Percentiles rank a stretch among this genome's conserved stretches.
Conservation (phyloP, 2,329 filamentous ascomycete genomes). For the Aureobasidium sp. region DNA sequence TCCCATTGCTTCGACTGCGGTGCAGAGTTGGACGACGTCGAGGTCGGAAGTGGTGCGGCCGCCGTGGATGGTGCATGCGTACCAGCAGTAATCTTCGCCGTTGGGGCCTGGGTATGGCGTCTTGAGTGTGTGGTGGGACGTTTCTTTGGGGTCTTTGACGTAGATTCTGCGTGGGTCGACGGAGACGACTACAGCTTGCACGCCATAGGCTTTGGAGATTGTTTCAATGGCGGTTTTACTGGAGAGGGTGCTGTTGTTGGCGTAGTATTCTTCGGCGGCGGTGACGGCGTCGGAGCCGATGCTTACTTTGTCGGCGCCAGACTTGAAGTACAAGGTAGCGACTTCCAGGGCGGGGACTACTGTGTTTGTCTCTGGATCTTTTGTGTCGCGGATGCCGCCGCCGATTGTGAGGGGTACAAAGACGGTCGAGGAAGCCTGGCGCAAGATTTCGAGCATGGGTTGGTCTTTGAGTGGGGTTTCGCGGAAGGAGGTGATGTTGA, state of each 20-base stretch:
- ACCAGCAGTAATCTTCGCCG: conserved; percentile 84
- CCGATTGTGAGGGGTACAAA: conserved; percentile 95
- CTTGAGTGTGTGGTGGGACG: conserved; percentile 65
- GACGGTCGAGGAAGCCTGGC: conserved; percentile 77
- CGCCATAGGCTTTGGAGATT: conserved; percentile 87
- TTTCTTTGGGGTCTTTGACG: conserved; percentile 59
- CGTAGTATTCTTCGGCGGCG: conserved; percentile 86
- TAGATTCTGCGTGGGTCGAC: conserved; percentile 91
- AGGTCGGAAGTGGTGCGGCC: conserved; percentile 90
- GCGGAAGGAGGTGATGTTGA: conserved; percentile 97
- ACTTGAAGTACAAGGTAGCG: conserved; percentile 94
- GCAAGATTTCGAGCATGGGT: conserved; percentile 91
- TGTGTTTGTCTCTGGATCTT: conserved; percentile 72
- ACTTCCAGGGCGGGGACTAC: conserved; percentile 85
- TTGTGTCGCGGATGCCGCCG: conserved; percentile 86
- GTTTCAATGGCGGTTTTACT: conserved; percentile 91
- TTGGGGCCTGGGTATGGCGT: conserved; percentile 63
- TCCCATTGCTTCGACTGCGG: conserved; percentile 92
- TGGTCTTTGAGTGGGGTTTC: conserved; percentile 87
- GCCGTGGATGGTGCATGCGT: conserved; percentile 93
- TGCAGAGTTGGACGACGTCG: conserved; percentile 80
- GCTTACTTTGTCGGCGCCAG: conserved; percentile 92
- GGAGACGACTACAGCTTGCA: conserved; percentile 92
- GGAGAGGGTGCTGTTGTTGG: conserved; percentile 56
- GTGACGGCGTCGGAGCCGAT: conserved; percentile 92